phyloP scores from a whole-genome alignment of 2,329 filamentous ascomycete species.

The Dendryphion nanum region DNA sequence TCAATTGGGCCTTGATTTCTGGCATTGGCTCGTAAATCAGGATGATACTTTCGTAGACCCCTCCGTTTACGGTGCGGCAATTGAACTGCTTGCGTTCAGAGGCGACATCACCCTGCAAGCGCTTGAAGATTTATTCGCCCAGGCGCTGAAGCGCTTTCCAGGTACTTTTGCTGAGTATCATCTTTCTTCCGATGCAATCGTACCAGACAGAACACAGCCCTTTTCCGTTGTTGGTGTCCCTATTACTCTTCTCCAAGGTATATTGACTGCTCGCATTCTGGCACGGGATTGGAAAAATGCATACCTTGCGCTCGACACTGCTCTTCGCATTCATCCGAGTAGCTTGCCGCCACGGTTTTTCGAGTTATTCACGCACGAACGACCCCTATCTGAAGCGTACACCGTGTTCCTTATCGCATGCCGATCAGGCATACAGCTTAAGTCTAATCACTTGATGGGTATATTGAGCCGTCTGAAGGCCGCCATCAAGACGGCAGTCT shows the following conservation, averaged over 20 bases:
- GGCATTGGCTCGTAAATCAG: slow-evolving; percentile 48
- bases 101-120: slow-evolving; percentile 38
- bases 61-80: slow-evolving; percentile 49
- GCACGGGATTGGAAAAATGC: slow-evolving; percentile 47
- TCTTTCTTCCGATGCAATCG: slow-evolving; percentile 46
- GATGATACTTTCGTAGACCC: slow-evolving; percentile 42
- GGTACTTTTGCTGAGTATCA: slow-evolving; percentile 49
- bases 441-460: slow-evolving; percentile 27
- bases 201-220: slow-evolving; percentile 41
- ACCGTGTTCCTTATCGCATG: slow-evolving; percentile 50
- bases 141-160: slow-evolving; percentile 48
- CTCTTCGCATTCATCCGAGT: slow-evolving; percentile 47
- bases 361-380: slow-evolving; percentile 45
- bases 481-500: slow-evolving; percentile 12
- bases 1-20: slow-evolving; percentile 42
- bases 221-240: slow-evolving; percentile 37
- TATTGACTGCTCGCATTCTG: slow-evolving; percentile 47
- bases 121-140: slow-evolving; percentile 46
- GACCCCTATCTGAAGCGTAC: slow-evolving; percentile 49
- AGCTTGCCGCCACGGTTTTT: slow-evolving; percentile 44
- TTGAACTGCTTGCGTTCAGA: slow-evolving; percentile 48
- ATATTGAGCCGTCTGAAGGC: slow-evolving; percentile 34
- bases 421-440: slow-evolving; percentile 41
- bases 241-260: slow-evolving; percentile 47
- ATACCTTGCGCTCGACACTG: slow-evolving; percentile 52